Evolutionary conservation across 768 basidiomycete species (phyloP).

Genomic region (Omphalotus guepiniiformis): DNA sequence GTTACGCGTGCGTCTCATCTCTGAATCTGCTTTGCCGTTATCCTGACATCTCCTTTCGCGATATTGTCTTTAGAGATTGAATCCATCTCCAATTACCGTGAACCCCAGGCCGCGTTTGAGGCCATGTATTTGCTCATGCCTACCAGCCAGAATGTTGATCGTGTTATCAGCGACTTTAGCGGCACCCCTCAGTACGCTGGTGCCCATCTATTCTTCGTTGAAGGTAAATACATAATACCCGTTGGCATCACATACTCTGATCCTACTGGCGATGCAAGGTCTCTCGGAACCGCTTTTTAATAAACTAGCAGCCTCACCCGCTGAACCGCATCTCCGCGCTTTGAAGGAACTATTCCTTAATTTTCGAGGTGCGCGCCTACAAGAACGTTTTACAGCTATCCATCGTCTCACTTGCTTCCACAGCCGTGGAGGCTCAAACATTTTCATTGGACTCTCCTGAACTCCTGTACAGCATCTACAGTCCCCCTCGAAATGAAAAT

Average conservation of each 20-base stretch:
- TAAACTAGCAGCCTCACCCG: slow-evolving; percentile 67
- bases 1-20: slow-evolving; percentile 78
- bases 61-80: slow-evolving; percentile 70
- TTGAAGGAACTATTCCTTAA: slow-evolving; percentile 89
- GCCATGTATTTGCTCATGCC: slow-evolving; percentile 95
- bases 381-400: neutral
- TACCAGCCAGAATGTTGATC: slow-evolving; percentile 89
- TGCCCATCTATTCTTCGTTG: slow-evolving; percentile 91
- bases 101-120: slow-evolving; percentile 81
- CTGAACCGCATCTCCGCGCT: slow-evolving; percentile 70
- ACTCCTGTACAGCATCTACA: slow-evolving; percentile 86
- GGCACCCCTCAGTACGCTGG: slow-evolving; percentile 63
- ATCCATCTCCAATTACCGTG: slow-evolving; percentile 76
- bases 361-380: slow-evolving; percentile 82
- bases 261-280: slow-evolving; percentile 39
- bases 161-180: slow-evolving; percentile 83
- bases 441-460: slow-evolving; percentile 79
- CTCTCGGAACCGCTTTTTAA: slow-evolving; percentile 76
- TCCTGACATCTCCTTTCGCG: slow-evolving; percentile 6
- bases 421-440: slow-evolving; percentile 82
- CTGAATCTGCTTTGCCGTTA: slow-evolving; percentile 2
- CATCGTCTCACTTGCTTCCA: slow-evolving; percentile 4
- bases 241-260: neutral
- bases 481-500: slow-evolving; percentile 73
- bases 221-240: slow-evolving; percentile 43